These are phyloP conservation scores for Zygosaccharomyces lentus DNA, from an alignment of 805 yeast genomes.

Conservation along the genomic window DNA sequence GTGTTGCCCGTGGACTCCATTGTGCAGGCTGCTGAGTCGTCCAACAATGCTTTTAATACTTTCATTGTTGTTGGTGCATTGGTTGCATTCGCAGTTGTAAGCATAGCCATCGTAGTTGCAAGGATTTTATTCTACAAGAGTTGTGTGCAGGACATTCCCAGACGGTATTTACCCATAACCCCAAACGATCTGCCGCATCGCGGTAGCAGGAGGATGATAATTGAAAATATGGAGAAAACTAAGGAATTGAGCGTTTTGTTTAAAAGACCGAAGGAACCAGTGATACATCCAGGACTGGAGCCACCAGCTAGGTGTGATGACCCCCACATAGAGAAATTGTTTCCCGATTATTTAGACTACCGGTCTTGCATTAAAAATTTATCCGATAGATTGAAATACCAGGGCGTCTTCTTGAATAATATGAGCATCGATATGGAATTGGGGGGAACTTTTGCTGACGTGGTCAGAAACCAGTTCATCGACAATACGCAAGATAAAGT, in stretches of 20 bases:
- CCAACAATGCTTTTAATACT: slow-evolving; percentile 68
- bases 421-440: slow-evolving; percentile 27
- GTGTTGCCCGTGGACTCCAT: slow-evolving; percentile 81
- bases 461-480: slow-evolving; percentile 22
- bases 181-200: slow-evolving; percentile 51
- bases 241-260: slow-evolving; percentile 39
- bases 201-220: slow-evolving; percentile 40
- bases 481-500: slow-evolving; percentile 8
- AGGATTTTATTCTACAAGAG: slow-evolving; percentile 57
- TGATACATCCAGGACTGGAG: slow-evolving; percentile 51
- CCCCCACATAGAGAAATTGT: slow-evolving; percentile 27
- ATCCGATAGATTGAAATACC: slow-evolving; percentile 53
- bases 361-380: slow-evolving; percentile 58
- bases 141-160: slow-evolving; percentile 71
- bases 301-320: slow-evolving; percentile 39
- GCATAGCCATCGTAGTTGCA: slow-evolving; percentile 49
- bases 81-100: slow-evolving; percentile 51
- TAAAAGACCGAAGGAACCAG: slow-evolving; percentile 39
- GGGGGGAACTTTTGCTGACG: slow-evolving; percentile 28
- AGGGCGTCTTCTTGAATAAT: slow-evolving; percentile 39
- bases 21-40: slow-evolving; percentile 48
- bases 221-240: slow-evolving; percentile 41
- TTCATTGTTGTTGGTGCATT: slow-evolving; percentile 74
- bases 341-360: slow-evolving; percentile 40
- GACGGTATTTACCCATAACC: slow-evolving; percentile 65